These are phyloP conservation scores for Chrysosporium keratinophilum DNA, from an alignment of 2,329 filamentous ascomycete species.

Conservation along the genomic window DNA sequence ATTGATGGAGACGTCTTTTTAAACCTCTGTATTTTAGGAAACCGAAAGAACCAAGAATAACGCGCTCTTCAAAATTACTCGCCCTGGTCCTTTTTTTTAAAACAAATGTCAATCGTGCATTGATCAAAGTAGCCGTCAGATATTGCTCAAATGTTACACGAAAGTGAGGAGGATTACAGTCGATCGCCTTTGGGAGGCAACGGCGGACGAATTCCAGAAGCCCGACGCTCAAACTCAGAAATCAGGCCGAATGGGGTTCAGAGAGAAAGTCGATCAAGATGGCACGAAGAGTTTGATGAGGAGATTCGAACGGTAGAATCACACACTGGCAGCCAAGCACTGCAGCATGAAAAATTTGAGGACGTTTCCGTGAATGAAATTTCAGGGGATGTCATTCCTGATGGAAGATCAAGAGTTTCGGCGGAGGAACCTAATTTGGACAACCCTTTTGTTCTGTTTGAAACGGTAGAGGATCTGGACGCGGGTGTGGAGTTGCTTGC, in stretches of 20 bases:
- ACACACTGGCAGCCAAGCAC: background rate
- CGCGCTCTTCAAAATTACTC: no score
- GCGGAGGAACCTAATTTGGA: slow-evolving; percentile 9
- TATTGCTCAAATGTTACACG: background rate
- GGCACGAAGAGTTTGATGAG: slow-evolving; percentile 1
- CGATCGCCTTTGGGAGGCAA: background rate
- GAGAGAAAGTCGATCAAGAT: background rate
- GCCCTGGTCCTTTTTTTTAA: background rate
- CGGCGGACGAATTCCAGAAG: background rate
- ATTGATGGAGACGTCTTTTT: no score
- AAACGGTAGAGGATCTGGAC: slow-evolving; percentile 4
- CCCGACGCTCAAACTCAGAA: background rate
- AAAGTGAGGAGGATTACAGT: background rate
- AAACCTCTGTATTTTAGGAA: no score
- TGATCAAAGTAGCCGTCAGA: background rate
- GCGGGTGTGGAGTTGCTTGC: slow-evolving; percentile 4
- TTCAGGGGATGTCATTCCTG: background rate
- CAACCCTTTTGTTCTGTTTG: slow-evolving; percentile 8
- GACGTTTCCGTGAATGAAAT: background rate
- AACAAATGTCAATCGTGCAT: background rate
- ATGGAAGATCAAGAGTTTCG: background rate
- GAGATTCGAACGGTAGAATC: background rate
- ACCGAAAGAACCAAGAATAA: no score
- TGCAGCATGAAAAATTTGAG: background rate
- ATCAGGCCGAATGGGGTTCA: background rate